phyloP scores from a whole-genome alignment of 163 green algal species.

The Scenedesmus sp. region DNA sequence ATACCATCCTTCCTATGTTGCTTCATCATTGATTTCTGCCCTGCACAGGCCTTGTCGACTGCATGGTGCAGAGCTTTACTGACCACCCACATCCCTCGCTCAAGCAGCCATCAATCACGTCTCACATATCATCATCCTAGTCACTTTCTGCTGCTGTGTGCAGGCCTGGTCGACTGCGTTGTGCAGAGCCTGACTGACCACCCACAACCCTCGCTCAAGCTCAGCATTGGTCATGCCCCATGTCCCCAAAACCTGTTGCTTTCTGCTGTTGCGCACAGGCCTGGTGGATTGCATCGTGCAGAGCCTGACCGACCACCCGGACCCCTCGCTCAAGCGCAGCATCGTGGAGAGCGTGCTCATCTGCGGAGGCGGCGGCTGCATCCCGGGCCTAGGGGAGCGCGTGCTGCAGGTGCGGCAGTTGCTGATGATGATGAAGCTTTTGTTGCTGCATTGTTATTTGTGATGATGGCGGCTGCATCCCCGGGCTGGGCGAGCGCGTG shows the following conservation, averaged over 20 bases:
- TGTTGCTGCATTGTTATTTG: too few relatives aligned
- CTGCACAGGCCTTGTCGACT: constrained; percentile 48
- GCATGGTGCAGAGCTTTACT: constrained; percentile 45
- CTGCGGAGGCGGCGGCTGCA: constrained; percentile 72
- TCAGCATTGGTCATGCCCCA: neutral
- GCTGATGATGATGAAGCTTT: too few relatives aligned
- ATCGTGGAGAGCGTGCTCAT: constrained; percentile 79
- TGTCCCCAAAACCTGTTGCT: neutral
- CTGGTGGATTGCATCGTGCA: constrained; percentile 58
- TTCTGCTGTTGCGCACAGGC: neutral
- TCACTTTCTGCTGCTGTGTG: neutral
- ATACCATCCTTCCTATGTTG: neutral
- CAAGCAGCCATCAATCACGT: constrained; percentile 33
- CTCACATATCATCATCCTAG: neutral
- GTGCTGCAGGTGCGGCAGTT: constrained; percentile 49
- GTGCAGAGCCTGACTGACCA: constrained; percentile 45
- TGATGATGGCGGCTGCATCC: neutral
- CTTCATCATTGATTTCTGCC: neutral
- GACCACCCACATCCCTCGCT: constrained; percentile 46
- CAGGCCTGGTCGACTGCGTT: constrained; percentile 55
- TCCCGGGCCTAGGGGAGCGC: constrained; percentile 62
- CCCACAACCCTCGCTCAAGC: constrained; percentile 48
- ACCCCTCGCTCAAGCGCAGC: constrained; percentile 57
- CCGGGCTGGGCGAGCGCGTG: neutral
- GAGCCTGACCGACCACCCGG: constrained; percentile 44